A percentile compares a stretch with the other conserved stretches of the same genome.
Conservation (phyloP, 2,329 filamentous ascomycete genomes). For the Pestalotiopsis sp. region DNA sequence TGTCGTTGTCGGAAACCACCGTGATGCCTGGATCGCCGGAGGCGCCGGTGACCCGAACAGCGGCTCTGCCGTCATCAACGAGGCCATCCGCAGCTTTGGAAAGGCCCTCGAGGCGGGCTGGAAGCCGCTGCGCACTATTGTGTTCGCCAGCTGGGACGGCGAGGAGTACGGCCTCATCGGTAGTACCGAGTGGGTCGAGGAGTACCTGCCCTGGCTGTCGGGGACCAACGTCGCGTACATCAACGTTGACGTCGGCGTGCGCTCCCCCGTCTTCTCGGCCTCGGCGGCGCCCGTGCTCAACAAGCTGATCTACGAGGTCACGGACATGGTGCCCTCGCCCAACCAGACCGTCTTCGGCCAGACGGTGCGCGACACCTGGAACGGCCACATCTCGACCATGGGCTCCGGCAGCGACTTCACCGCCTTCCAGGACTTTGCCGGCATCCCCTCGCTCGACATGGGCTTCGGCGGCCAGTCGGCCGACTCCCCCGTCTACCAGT, state of each 20-base stretch:
- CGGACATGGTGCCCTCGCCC: slow-evolving; percentile 65
- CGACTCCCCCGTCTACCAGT: slow-evolving; percentile 69
- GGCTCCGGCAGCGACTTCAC: slow-evolving; percentile 77
- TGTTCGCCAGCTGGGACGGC: slow-evolving; percentile 83
- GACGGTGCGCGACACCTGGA: slow-evolving; percentile 71
- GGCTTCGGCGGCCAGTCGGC: slow-evolving; percentile 51
- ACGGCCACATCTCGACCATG: slow-evolving; percentile 64
- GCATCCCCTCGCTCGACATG: slow-evolving; percentile 67
- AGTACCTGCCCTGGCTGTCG: slow-evolving; percentile 81
- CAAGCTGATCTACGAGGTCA: slow-evolving; percentile 70
- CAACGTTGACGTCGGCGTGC: slow-evolving; percentile 79
- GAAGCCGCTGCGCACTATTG: slow-evolving; percentile 86
- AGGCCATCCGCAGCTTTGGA: slow-evolving; percentile 76
- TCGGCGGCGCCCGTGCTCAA: slow-evolving; percentile 77
- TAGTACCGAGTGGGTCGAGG: slow-evolving; percentile 92
- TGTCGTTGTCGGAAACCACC: slow-evolving; percentile 87
- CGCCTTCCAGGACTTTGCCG: slow-evolving; percentile 74
- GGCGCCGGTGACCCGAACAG: slow-evolving; percentile 82
- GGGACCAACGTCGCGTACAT: slow-evolving; percentile 78
- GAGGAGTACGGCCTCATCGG: slow-evolving; percentile 87
- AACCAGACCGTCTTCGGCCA: slow-evolving; percentile 75
- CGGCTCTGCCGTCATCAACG: slow-evolving; percentile 78
- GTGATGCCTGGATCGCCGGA: slow-evolving; percentile 87
- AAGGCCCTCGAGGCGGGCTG: slow-evolving; percentile 71
- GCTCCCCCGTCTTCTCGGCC: slow-evolving; percentile 65